Evolutionary conservation across 768 basidiomycete species (phyloP).

Genomic region (Crassisporium funariophilum): DNA sequence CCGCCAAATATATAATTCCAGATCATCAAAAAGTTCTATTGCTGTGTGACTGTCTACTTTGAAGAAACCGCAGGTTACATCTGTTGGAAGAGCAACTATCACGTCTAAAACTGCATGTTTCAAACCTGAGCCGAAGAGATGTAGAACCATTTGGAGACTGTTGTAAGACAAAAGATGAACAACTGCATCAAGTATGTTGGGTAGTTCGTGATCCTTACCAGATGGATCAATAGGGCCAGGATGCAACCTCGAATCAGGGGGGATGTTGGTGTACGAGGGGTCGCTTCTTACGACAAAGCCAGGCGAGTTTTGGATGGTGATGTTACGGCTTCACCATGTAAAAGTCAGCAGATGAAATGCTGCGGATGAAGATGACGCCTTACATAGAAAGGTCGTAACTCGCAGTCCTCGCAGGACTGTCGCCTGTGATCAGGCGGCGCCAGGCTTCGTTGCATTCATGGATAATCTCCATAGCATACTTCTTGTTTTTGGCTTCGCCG

Average conservation of each 20-base stretch:
- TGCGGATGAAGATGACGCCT: conserved; percentile 29
- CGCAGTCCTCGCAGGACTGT: conserved; percentile 70
- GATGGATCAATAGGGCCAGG: conserved; percentile 90
- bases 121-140: conserved; percentile 88
- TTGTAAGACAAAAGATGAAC: conserved; percentile 9
- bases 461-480: conserved; percentile 98
- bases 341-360: conserved; percentile 4
- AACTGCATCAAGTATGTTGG: neutral
- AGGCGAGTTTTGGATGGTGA: conserved; percentile 73
- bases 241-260: conserved; percentile 78
- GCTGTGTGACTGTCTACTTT: too few species aligned
- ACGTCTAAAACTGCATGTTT: conserved; percentile 3
- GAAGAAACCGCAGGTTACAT: too few species aligned
- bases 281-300: conserved; percentile 68
- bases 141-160: conserved; percentile 94
- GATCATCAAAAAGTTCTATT: too few species aligned
- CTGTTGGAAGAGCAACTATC: too few species aligned
- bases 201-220: conserved; percentile 59
- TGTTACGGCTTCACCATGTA: conserved; percentile 64
- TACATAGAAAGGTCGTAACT: conserved; percentile 85
- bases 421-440: conserved; percentile 88
- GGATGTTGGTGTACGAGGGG: conserved; percentile 62
- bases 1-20: too few species aligned
- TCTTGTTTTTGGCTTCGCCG: conserved; percentile 99
- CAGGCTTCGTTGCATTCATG: conserved; percentile 99